Evolutionary conservation across 345 rosid species (phyloP).

Genomic region (Limnanthes douglasii): DNA sequence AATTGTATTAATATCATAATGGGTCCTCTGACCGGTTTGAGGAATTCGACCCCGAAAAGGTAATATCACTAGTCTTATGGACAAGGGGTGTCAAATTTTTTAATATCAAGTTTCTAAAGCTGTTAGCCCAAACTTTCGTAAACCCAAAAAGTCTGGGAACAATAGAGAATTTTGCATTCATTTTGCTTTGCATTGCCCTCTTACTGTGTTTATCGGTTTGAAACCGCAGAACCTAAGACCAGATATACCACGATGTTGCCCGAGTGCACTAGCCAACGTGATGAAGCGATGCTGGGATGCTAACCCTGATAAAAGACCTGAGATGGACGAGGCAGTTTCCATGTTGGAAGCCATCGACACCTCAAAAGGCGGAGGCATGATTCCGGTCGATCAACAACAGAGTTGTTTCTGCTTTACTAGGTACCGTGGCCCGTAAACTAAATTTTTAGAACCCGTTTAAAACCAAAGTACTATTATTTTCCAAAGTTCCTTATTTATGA

Average conservation of each 20-base stretch:
- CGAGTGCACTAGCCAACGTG: constrained; percentile 69
- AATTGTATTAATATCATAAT: too few species aligned
- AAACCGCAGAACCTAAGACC: constrained; percentile 77
- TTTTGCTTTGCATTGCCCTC: neutral
- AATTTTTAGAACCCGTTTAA: too few species aligned
- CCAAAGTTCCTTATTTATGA: too few species aligned
- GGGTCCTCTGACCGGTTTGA: too few species aligned
- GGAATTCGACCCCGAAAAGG: too few species aligned
- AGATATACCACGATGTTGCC: constrained; percentile 96
- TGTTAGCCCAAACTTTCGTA: too few species aligned
- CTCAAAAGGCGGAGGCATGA: constrained; percentile 94
- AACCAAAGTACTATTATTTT: too few species aligned
- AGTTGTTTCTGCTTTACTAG: constrained; percentile 84
- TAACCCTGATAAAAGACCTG: constrained; percentile 82
- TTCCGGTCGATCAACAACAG: constrained; percentile 70
- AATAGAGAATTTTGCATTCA: constrained; percentile 4
- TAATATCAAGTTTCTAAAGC: too few species aligned
- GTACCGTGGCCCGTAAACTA: constrained; percentile 62
- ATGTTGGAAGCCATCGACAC: constrained; percentile 85
- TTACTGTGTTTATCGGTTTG: neutral
- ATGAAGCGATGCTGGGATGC: constrained; percentile 99
- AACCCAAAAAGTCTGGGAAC: too few species aligned
- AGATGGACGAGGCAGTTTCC: constrained; percentile 93
- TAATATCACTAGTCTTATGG: too few species aligned
- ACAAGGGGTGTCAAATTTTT: too few species aligned